Conservation (phyloP, 192 early-diverging fungal species). For the Phlyctochytrium arcticum region DNA sequence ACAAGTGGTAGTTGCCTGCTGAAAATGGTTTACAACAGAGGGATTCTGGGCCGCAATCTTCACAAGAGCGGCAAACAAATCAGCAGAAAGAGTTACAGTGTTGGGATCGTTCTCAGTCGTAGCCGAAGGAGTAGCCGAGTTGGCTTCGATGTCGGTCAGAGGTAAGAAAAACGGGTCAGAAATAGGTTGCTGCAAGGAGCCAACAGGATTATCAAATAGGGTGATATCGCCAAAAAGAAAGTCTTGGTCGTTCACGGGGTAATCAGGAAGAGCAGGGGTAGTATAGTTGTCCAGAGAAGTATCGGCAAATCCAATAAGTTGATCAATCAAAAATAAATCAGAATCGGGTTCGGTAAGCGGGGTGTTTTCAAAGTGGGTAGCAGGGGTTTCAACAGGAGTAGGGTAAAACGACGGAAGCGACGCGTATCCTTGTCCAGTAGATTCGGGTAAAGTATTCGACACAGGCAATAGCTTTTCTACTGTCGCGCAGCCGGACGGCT, state of each 20-base stretch:
- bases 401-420: conserved; percentile 1
- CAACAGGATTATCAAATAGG: conserved; percentile 5
- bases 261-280: background rate
- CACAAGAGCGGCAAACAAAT: conserved; percentile 1
- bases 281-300: background rate
- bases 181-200: background rate
- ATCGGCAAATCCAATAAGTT: background rate
- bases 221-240: background rate
- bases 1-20: background rate
- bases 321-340: conserved; percentile 9
- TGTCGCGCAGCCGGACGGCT: background rate
- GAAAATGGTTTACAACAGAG: background rate
- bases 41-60: background rate
- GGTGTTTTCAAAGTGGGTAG: background rate
- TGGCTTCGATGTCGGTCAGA: background rate
- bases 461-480: background rate
- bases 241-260: background rate
- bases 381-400: conserved; percentile 9
- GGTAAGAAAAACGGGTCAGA: conserved; percentile 1
- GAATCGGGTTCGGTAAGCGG: background rate
- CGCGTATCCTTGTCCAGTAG: background rate
- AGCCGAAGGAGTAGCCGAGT: background rate
- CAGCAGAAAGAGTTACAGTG: conserved; percentile 9
- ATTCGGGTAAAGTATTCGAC: background rate
- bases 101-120: background rate